phyloP scores from a whole-genome alignment of 495 filamentous ascomycete genomes.

The Corynascus novoguineensis region DNA sequence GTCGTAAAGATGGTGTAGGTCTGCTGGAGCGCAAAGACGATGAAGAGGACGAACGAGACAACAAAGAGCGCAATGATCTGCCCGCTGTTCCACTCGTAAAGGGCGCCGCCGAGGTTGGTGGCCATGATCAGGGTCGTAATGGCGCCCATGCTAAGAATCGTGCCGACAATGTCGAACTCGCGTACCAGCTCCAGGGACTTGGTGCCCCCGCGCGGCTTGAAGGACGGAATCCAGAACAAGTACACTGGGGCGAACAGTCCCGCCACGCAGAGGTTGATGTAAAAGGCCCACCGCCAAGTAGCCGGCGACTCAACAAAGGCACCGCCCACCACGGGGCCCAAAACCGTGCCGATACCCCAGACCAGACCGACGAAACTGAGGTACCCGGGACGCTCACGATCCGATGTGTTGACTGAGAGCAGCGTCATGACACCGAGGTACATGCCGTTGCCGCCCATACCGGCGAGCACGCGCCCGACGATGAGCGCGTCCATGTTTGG shows the following conservation, averaged over 20 bases:
- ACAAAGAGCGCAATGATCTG: conserved; percentile 50
- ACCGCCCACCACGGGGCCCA: conserved; percentile 60
- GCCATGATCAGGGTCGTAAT: conserved; percentile 44
- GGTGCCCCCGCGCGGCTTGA: conserved; percentile 39
- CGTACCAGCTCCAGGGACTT: conserved; percentile 29
- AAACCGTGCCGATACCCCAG: conserved; percentile 50
- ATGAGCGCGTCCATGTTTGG: conserved; percentile 33
- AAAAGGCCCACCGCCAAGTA: conserved; percentile 61
- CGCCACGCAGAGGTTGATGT: conserved; percentile 61
- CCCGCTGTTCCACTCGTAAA: conserved; percentile 48
- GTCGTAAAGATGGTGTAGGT: conserved; percentile 46
- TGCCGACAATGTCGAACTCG: conserved; percentile 42
- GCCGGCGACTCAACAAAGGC: conserved; percentile 49
- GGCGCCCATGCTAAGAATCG: conserved; percentile 36
- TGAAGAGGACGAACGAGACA: conserved; percentile 44
- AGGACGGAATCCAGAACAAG: conserved; percentile 47
- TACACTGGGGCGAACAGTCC: conserved; percentile 52
- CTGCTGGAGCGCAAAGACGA: conserved; percentile 48
- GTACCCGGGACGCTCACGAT: conserved; percentile 43
- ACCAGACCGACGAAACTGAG: conserved; percentile 38
- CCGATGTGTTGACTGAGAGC: conserved; percentile 39
- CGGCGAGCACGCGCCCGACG: conserved; percentile 43
- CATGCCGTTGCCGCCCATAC: conserved; percentile 47
- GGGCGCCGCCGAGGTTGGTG: conserved; percentile 49
- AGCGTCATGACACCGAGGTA: conserved; percentile 45